Conservation (phyloP, 257 asterid genomes). For the Phtheirospermum japonicum region DNA sequence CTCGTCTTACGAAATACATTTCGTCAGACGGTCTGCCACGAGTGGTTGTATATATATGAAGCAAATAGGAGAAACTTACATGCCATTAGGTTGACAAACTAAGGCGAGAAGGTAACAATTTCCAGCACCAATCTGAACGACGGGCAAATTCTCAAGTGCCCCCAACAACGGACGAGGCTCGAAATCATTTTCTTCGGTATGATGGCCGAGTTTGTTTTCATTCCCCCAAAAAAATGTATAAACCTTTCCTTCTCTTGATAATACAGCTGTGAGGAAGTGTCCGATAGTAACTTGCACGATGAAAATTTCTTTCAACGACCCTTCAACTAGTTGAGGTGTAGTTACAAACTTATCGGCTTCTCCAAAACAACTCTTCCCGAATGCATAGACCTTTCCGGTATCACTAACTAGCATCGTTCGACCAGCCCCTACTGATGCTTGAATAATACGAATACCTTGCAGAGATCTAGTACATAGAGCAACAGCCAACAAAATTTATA, state of each 20-base stretch:
- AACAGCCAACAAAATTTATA: no score
- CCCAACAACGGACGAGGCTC: constrained; percentile 87
- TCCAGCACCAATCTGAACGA: constrained; percentile 98
- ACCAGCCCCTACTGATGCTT: constrained; percentile 93
- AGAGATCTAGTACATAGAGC: constrained; percentile 80
- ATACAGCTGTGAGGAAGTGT: constrained; percentile 90
- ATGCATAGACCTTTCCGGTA: constrained; percentile 77
- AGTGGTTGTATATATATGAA: no score
- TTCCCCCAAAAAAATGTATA: constrained; percentile 98
- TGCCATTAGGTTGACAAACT: constrained; percentile 93
- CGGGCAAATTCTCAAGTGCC: constrained; percentile 75
- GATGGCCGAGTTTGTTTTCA: constrained; percentile 88
- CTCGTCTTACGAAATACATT: no score
- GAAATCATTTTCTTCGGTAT: constrained; percentile 69
- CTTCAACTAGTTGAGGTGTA: constrained; percentile 72
- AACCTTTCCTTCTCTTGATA: constrained; percentile 89
- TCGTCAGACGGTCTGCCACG: no score
- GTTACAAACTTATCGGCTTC: constrained; percentile 68
- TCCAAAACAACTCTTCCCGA: constrained; percentile 86
- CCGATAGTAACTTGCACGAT: constrained; percentile 97
- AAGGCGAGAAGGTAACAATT: constrained; percentile 96
- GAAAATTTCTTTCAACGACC: constrained; percentile 81
- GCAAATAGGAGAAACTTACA: constrained; percentile 47
- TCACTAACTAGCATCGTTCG: constrained; percentile 89
- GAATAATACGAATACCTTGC: constrained; percentile 83